Base-by-base conservation (phyloP, 805 yeast species). In the Starmerella etchellsii region DNA sequence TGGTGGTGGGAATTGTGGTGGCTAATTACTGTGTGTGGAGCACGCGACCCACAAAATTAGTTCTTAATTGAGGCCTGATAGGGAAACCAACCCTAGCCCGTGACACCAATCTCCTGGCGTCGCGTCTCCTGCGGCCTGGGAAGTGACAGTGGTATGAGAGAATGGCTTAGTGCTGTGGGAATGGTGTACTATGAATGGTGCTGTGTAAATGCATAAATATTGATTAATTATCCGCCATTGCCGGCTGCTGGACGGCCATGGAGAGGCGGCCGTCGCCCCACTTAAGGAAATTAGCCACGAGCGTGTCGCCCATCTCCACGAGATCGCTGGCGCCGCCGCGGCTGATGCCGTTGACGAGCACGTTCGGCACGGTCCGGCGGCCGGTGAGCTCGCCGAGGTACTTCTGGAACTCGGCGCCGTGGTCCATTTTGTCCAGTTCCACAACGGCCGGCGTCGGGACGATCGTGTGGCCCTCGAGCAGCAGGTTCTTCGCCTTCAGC, bases 321-420 rank as follows among this genome's bases (percentile, higher is more conserved):
- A 91, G 73, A 41, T 87, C 96, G 58, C 84, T 95, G 31, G 74
- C 74, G 2, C 98, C 98, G 30, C 98, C 98, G 49, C 81, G 70
- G 36, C 88, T 77, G 21, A 70, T 58, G 8, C 81, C 79, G 41
- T 76, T 79, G 40, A 88, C 71, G 40, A 83, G 67, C 18, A 91
- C 71, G 56, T 91, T 91, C 21, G 98, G 98, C 13, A 91, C 98
- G 0, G 97, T 88, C 23, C 63, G 63, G 51, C 95, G 74, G 6
- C 91, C 93, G 4, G 94, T 74, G 42, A 69, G 59, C 37, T 68
- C 65, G 15, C 69, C 78, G 39, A 91, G 68, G 59, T 79, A 78
- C 15, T 66, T 71, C 61, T 87, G 96, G 45, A 91, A 67, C 46
- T 71, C 79, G 2, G 63, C 58, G 1, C 96, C 96, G 57, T 83